Percentiles rank a stretch among this genome's conserved stretches.
phyloP scores from a whole-genome alignment of 2,329 filamentous ascomycete genomes.

The Paraphoma chrysanthemicola region DNA sequence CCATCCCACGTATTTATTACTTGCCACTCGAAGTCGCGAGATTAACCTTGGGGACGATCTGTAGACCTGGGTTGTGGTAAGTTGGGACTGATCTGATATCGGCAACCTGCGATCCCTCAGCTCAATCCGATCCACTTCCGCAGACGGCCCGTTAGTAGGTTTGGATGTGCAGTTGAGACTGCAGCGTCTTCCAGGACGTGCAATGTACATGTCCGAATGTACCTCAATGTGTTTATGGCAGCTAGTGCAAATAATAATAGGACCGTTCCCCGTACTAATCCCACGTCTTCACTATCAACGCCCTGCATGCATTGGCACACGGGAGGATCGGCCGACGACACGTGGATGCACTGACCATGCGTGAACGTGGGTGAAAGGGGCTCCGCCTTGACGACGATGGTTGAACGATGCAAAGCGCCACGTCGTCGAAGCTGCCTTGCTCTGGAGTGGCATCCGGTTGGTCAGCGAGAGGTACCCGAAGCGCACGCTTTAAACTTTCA shows the following conservation, averaged over 20 bases:
- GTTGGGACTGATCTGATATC: too few species aligned
- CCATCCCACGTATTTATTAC: neutral
- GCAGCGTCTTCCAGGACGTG: too few species aligned
- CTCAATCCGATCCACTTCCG: too few species aligned
- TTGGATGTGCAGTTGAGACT: too few species aligned
- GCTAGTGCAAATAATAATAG: neutral
- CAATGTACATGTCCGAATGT: too few species aligned
- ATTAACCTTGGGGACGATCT: too few species aligned
- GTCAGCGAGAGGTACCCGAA: neutral
- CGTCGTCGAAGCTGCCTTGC: neutral
- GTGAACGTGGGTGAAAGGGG: conserved; percentile 18
- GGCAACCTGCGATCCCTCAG: too few species aligned
- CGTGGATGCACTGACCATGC: conserved; percentile 24
- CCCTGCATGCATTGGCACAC: conserved; percentile 10
- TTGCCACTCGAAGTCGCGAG: neutral
- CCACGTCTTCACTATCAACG: neutral
- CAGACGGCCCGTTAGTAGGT: too few species aligned
- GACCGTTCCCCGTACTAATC: neutral
- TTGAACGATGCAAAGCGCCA: neutral
- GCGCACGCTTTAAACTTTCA: neutral
- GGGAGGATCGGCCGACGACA: conserved; percentile 18
- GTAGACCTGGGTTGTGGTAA: too few species aligned
- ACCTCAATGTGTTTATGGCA: too few species aligned
- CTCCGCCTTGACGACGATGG: neutral
- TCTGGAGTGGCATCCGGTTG: neutral